A percentile compares a stretch with the other conserved stretches of the same genome.
Evolutionary conservation across 2,329 filamentous ascomycete genomes (phyloP).

Genomic region (Arthrobotrys conoides): DNA sequence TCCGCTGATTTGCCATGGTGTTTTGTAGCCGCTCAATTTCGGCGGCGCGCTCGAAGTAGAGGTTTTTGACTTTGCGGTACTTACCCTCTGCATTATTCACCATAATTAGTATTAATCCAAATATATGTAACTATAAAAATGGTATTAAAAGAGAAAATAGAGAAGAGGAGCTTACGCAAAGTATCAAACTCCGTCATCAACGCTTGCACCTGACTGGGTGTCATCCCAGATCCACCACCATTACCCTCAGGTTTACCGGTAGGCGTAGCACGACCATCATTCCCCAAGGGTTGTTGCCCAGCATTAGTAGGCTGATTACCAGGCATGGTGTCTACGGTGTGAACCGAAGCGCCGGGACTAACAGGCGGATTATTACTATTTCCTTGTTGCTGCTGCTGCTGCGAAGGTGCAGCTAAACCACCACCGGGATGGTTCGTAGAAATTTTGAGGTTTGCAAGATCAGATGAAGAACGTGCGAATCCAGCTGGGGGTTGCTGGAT

Average conservation of each 20-base stretch:
- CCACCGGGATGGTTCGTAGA: conserved; percentile 34
- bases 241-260: conserved; percentile 42
- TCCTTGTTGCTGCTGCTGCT: conserved; percentile 8
- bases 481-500: conserved; percentile 65
- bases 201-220: conserved; percentile 56
- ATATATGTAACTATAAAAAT: conserved; percentile 63
- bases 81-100: conserved; percentile 77
- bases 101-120: background rate
- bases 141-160: background rate
- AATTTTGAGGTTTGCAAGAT: conserved; percentile 40
- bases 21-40: conserved; percentile 97
- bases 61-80: conserved; percentile 97
- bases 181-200: conserved; percentile 62
- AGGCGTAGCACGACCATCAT: conserved; percentile 41
- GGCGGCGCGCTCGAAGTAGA: conserved; percentile 92
- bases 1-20: conserved; percentile 93
- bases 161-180: conserved; percentile 54
- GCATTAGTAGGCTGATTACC: conserved; percentile 30
- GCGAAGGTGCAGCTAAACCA: conserved; percentile 25
- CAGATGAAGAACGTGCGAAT: conserved; percentile 59
- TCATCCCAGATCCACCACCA: conserved; percentile 51
- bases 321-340: conserved; percentile 54
- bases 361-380: conserved; percentile 43
- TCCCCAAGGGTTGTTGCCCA: conserved; percentile 14
- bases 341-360: conserved; percentile 53